Base-by-base conservation (phyloP, 2,329 filamentous ascomycete species). In the Exophiala sideris region DNA sequence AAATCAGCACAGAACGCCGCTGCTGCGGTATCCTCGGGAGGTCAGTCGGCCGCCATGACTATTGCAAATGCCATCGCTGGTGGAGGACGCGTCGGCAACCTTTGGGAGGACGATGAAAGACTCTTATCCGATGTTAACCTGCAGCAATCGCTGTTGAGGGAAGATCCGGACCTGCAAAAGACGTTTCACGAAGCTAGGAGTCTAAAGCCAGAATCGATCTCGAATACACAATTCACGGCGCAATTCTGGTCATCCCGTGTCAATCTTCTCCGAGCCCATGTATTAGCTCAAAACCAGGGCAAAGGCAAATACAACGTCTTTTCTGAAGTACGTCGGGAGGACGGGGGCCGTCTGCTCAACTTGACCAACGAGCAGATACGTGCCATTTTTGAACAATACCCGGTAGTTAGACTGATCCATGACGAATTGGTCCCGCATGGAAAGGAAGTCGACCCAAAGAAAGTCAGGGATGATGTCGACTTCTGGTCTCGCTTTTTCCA, bases 401-500 rank as follows among this genome's bases (percentile, higher is more conserved):
- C 94, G 1, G 78, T 99, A 0, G 87, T 99, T 55, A 88, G 89
- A 68, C 84, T 85, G 16, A 88, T 95, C 5, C 97, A 96, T 71
- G 90, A 97, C 67, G 91, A 96, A 67, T 90, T 91, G 61, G 91
- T 96, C 0, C 91, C 89, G 4, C 88, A 87, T 29, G 24, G 24
- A 5, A 29, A 29, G 24, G 24, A 29, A 29, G 24, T 29, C 24
- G 24, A 29, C 7, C 24, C 24, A 5, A 29, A 29, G 56, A 58
- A 57, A 34, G 50, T 52, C 39, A 54, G 54, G 24, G 84, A 80
- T 21, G 89, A 95, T 65, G 79, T 79, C 52, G 84, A 89, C 46
- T 99, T 99, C 68, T 99, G 92, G 91, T 88, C 88, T 5, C 82
- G 89, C 11, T 99, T 99, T 73, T 97, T 99, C 69, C 83, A 91